These are phyloP conservation scores for Naumovozyma dairenensis DNA, from an alignment of 805 yeast species.

Conservation along the genomic window DNA sequence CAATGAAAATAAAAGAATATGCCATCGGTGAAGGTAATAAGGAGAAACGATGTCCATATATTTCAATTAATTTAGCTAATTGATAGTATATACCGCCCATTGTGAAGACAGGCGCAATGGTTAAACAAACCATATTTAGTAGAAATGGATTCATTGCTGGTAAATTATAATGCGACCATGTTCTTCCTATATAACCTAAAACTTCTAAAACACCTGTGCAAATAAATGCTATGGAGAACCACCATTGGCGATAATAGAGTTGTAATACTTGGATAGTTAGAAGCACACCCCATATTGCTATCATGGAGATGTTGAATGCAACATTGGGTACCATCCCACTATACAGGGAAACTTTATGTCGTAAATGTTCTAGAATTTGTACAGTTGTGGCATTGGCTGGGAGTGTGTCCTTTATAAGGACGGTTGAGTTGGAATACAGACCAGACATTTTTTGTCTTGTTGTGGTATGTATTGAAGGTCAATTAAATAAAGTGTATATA, in stretches of 20 bases:
- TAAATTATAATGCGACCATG: constrained; percentile 34
- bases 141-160: constrained; percentile 36
- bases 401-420: too few species aligned
- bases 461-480: too few species aligned
- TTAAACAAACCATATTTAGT: constrained; percentile 57
- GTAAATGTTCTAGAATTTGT: constrained; percentile 25
- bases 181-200: constrained; percentile 58
- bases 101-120: constrained; percentile 73
- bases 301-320: constrained; percentile 50
- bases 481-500: too few species aligned
- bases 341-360: constrained; percentile 21
- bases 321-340: constrained; percentile 40
- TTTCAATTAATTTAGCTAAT: constrained; percentile 54
- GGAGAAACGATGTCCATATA: constrained; percentile 50
- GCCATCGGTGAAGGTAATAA: constrained; percentile 27
- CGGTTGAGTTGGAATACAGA: too few species aligned
- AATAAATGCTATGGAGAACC: constrained; percentile 52
- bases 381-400: constrained; percentile 43
- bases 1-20: constrained; percentile 49
- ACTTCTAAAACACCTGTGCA: constrained; percentile 52
- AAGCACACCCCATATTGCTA: constrained; percentile 44
- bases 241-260: constrained; percentile 43
- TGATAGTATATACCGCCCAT: constrained; percentile 77
- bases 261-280: constrained; percentile 38
- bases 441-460: too few species aligned